Base-by-base conservation (phyloP, 192 early-diverging fungal genomes). In the Gaertneriomyces semiglobifer region DNA sequence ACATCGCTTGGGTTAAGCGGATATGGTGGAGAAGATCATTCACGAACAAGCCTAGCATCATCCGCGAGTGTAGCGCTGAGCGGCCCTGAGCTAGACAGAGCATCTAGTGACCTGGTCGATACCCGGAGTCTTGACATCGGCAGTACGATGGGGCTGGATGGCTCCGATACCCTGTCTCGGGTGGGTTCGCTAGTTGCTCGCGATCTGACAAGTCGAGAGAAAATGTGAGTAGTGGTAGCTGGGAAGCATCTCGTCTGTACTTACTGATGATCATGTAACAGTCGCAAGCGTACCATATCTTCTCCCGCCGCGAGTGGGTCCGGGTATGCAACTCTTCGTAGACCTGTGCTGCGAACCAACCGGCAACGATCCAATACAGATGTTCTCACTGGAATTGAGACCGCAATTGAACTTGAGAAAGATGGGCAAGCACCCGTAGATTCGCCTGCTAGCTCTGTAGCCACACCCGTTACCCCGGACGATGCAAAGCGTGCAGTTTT, bases 341-440 rank as follows among this genome's bases (percentile, higher is more conserved):
- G 69, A 42, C 66, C 57, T 33, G 53, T 61, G 25, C 42, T 68
- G 44, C 71, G 72, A 18, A 47, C 51, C 38, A 69, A 59, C 43
- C 60, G 76, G 12, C 69, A 73, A 4, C 76, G 72, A 4, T 63
- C 76, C 14, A 67, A 71, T 65, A 74, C 65, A 5, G 71, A 72
- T 38, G 53, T 69, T 56, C 20, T 38, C 16, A 46, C 52, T 7
- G 54, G 39, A 44, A 45, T 45, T 61, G 59, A 61, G n/a, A 61
- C 59, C 19, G 69, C 65, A 40, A 62, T 73, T 25, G 64, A 75
- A 67, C 51, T 63, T 18, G 33, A 14, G 10, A 33, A 33, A 33
- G 25, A 50, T 12, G 11, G 12, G 48, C 48, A 50, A 0, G 12
- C 48, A 50, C 48, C 16, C 12, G 16, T 50, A 33, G 55, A 57